Evolutionary conservation across 768 basidiomycete genomes (phyloP), one percentile per base, ranked within the genome.

Genomic region (Mrakia blollopis): DNA sequence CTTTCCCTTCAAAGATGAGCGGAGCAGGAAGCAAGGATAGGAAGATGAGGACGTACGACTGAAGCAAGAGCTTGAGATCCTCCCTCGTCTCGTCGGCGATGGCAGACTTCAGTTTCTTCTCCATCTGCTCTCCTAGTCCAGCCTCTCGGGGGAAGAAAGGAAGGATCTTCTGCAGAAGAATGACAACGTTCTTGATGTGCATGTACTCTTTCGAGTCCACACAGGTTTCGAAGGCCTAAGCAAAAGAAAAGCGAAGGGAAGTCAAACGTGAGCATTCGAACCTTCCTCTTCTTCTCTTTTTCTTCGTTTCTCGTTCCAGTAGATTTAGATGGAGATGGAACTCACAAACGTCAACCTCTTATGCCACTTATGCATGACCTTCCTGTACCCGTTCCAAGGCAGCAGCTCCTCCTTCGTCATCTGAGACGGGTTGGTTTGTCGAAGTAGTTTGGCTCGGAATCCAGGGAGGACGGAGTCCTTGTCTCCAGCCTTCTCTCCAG

Each of bases 141-240:
- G 88, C 84, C 25, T 89, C 87, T 14, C 91, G 81, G 37, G 96
- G 96, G 84, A 97, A 97, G 70, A 92, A 91, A 0, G 92, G 90
- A 41, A 94, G 87, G 30, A 98, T 89, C 83, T 97, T 93, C 81
- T 94, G 93, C 79, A 97, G 86, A 39, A 99, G 90, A 54, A 95
- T 89, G 83, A 98, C 92, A n/a, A 93, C 88, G 82, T 99, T 99
- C 84, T 96, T 95, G 73, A 98, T 92, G 80, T 94, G 94, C 92
- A 98, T 96, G 83, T 95, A 98, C 81, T 95, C 95, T 70, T 88
- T 89, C 2, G 94, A 91, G 80, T 90, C 88, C 78, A 98, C 90
- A 81, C 91, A 94, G 44, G 89, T 90, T 28, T 87, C 85, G 79
- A 98, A 89, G 75, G 89, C 89, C 94, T 94, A n/a, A 65, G 81